Evolutionary conservation across 2,329 filamentous ascomycete genomes (phyloP), one percentile per base, ranked within the genome.

Genomic region (Aspergillus tubingensis): DNA sequence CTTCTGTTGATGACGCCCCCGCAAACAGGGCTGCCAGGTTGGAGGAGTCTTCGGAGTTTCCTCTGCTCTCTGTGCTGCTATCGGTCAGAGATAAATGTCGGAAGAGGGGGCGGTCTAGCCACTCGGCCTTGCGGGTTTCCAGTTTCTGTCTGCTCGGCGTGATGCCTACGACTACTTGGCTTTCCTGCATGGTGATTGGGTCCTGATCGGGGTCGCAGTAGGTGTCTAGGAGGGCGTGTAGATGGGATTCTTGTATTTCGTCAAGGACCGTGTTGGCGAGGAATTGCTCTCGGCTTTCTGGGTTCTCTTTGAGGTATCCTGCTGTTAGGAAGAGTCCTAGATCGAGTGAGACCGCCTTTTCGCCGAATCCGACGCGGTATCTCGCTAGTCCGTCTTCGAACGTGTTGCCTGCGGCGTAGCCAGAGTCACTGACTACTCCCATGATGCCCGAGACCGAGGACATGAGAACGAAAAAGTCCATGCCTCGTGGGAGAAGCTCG

Each of bases 381-480:
- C 58, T 64, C 0, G 72, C 73, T 10, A 76, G 60, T 3, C 69
- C 69, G 41, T 76, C 73, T 52, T 76, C 68, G 64, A 71, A 79
- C 1, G 73, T 69, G 56, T 72, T 72, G n/a, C 67, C 75, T 8
- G 76, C 73, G 1, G 70, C 68, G 59, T 79, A 79, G 60, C 77
- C 79, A 5, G 79, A 73, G 52, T 83, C 70, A 5, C 76, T 75
- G 3, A 74, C 60, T 38, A 78, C 77, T 3, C 81, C 81, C 2
- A 79, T 65, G 19, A 82, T 64, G 1, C 75, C 75, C 43, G 75
- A 72, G 3, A 73, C 58, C 2, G 77, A 79, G 0, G 75, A 76
- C 3, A 78, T 65, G 56, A 75, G 67, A 52, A 77, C 57, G 61
- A 79, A 79, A 63, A 79, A 79, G 54, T 77, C 74, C 32, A 80